These are phyloP conservation scores for Agastache rugosa DNA, from an alignment of 257 asterid genomes.

Conservation along the genomic window DNA sequence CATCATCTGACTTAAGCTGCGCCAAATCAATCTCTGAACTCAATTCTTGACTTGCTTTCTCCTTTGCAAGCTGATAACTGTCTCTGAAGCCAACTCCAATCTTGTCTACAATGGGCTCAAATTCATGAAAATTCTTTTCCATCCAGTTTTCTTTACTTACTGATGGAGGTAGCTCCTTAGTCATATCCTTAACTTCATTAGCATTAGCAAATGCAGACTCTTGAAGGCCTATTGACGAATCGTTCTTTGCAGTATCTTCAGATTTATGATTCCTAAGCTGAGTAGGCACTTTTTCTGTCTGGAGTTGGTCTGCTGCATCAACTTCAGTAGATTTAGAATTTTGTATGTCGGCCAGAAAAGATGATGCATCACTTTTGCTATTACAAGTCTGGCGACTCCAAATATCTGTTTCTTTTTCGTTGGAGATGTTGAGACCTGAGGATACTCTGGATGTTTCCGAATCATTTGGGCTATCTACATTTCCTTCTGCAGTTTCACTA, in stretches of 20 bases:
- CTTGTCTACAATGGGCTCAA: constrained; percentile 78
- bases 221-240: constrained; percentile 34
- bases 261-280: constrained; percentile 35
- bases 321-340: constrained; percentile 34
- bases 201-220: constrained; percentile 39
- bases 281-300: constrained; percentile 32
- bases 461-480: constrained; percentile 34
- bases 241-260: constrained; percentile 42
- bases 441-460: constrained; percentile 35
- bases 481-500: constrained; percentile 40
- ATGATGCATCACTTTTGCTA: constrained; percentile 27
- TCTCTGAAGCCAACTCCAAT: constrained; percentile 76
- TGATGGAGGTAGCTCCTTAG: constrained; percentile 42
- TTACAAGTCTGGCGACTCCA: constrained; percentile 30
- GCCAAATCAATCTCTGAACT: constrained; percentile 48
- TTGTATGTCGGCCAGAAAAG: constrained; percentile 32
- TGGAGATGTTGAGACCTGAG: constrained; percentile 35
- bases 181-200: constrained; percentile 41
- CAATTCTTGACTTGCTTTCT: constrained; percentile 58
- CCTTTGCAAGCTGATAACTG: constrained; percentile 70
- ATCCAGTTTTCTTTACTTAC: constrained; percentile 68
- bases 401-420: constrained; percentile 34
- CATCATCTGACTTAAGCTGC: constrained; percentile 53
- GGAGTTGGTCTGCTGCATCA: constrained; percentile 31
- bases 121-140: constrained; percentile 78